Evolutionary conservation across 352 stramenopile species (phyloP), one percentile per base, ranked within the genome.

Genomic region (Phytophthora niederhauseri): DNA sequence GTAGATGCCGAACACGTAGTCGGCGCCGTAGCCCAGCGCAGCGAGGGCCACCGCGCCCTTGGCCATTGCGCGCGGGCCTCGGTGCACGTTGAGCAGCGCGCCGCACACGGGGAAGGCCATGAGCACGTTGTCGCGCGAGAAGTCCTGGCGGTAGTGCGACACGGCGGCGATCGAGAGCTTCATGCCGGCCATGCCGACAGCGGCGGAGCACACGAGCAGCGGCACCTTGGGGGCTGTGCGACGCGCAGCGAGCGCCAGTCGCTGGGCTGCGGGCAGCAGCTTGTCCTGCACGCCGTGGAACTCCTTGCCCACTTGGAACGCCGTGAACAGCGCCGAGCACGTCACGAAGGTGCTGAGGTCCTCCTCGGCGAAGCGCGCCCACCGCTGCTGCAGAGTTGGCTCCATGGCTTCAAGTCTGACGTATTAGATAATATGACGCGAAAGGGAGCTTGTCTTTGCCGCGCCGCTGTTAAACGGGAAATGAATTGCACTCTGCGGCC

Each of bases 101-200:
- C 70, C 78, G 20, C 80, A 83, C 11, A 90, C 57, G 6, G 82
- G 82, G 58, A 88, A 78, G 5, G 79, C 75, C 31, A 90, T 58
- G 51, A 87, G 54, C 20, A 88, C 68, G 49, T 84, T 90, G 20
- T 70, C 70, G 56, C 77, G 77, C 36, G 82, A 83, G 58, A 87
- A 88, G 70, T 90, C 82, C 48, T 84, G 72, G 15, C 82, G 82
- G 38, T 66, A 70, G 55, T 81, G 69, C 46, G 79, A 73, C 49
- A 90, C 82, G 7, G 69, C 76, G 0, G 62, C 63, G 56, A 88
- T 73, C 45, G 70, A 82, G 31, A 85, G 43, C 65, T 90, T 90
- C 75, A 90, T 87, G 43, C 77, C 82, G 34, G 80, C 68, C 45
- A 90, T 83, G 19, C 79, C 82, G 2, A 88, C 68, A 6, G 76